Base-by-base conservation (phyloP, 768 basidiomycete species). In the Boletus sensibilis region DNA sequence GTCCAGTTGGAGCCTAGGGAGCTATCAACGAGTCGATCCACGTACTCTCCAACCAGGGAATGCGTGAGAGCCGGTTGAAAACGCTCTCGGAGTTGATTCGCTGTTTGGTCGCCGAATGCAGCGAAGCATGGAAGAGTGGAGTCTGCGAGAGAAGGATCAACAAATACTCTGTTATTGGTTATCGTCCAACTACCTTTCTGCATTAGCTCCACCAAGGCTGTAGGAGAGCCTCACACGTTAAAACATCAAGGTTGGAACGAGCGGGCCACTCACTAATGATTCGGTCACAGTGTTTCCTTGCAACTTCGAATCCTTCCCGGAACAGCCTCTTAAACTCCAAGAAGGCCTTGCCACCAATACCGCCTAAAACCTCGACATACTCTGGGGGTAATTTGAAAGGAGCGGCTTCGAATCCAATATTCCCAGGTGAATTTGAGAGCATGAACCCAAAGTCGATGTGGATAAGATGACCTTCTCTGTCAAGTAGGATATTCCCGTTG, bases 391-490 rank as follows among this genome's bases (percentile, higher is more conserved):
- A 75, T 72, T 99, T 99, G 82, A 99, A 99, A 1, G 97, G 97
- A 2, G 97, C 95, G n/a, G 95, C 96, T 75, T 99, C 97, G 70
- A 99, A 98, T 27, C 96, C 92, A 60, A 99, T 90, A 69, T 96
- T 96, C 20, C 96, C 96, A 0, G 97, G 97, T 1, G 95, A 94
- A 72, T 98, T 98, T 41, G 90, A 90, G 34, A 98, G 80, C 81
- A 98, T 96, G 76, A 98, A 98, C 2, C 97, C 97, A 69, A 98
- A 99, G 72, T 98, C 97, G 58, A 99, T 99, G 71, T 99, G 92
- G 47, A 97, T 88, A 23, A 97, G 78, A 64, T 95, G 95, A 0
- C 97, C 97, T 34, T 97, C 93, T 51, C 92, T 85, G 74, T 98
- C 97, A 45, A 99, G 76, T 6, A 99, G 82, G 52, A 99, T 98